Evolutionary conservation across 1,139 yeast species (phyloP), one percentile per base, ranked within the genome.

Genomic region (Kodamaea derodonti): DNA sequence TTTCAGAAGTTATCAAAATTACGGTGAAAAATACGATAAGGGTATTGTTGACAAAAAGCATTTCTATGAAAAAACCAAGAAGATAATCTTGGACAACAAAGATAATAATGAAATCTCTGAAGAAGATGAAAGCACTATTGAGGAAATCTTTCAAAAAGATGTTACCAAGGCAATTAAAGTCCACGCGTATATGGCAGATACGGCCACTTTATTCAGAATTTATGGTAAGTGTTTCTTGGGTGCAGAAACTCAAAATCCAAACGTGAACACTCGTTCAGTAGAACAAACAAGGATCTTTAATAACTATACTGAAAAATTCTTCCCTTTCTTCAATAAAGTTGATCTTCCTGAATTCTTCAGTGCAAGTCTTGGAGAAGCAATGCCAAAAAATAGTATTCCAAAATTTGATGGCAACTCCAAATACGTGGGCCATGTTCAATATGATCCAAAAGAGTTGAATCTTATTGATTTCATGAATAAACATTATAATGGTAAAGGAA

Each of bases 161-260:
- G 41, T 61, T 6, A 52, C 62, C 4, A 28, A 37, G 14, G 22
- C 31, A 1, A 46, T 52, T 1, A 62, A 60, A 20, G 57, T 53
- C 17, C 62, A 60, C 22, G 57, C 53, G 18, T 40, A 46, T 14
- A 65, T 69, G 71, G 70, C 69, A 1, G 75, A 69, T 43, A 44
- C 59, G 2, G 47, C 53, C 17, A 52, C 66, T 0, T 20, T 66
- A 3, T 30, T 64, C 36, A 37, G 75, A 27, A 35, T 65, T 2
- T 69, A 52, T 37, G 67, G 67, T 4, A 57, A 61, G 37, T 69
- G 74, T 40, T 69, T 62, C 41, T 30, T 63, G 22, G 40, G 46
- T 4, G 32, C 40, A 24, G 26, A 29, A 13, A 30, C 9, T 4
- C 11, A 28, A 23, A 14, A 25, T 6, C 12, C 15, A 8, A 12